Base-by-base conservation (phyloP, 1,139 yeast genomes). In the Yamadazyma sp. region DNA sequence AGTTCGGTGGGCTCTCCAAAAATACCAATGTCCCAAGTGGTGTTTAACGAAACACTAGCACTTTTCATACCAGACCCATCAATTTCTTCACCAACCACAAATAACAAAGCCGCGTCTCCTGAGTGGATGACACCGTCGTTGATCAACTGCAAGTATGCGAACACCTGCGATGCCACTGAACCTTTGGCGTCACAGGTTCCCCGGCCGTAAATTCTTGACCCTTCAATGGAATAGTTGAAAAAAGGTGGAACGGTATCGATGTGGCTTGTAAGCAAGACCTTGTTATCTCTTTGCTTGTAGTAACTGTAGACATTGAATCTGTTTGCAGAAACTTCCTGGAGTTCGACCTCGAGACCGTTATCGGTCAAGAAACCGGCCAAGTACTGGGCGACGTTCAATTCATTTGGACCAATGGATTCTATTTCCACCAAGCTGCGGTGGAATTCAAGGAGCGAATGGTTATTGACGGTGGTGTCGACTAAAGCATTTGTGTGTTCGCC, bases 1-100 rank as follows among this genome's bases (percentile, higher is more conserved):
- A 74, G 64, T 47, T 82, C 88, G 0, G 90, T 82, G 14, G 90
- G 89, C 53, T 83, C 90, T 11, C 89, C 89, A 57, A 82, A 82
- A 32, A 83, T 72, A 17, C 76, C 88, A 4, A 73, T 52, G 6
- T 76, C 77, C 86, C 87, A 83, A 2, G 58, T 53, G 10, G 72
- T 73, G 21, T 68, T 70, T 34, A 78, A 52, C 14, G 57, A 26
- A 30, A 59, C 51, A 35, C 52, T 45, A 2, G 76, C 84, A 21
- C 54, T 46, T 23, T 45, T 51, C 86, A 82, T 82, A 13, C 90
- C 89, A 2, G 41, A 34, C 12, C 89, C 89, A 29, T 72, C 73
- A 23, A 69, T 66, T 52, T 84, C 90, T 56, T 83, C 90, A 4
- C 83, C 86, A 7, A 82, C 85, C 7, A 82, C 90, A 53, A 66